Base-by-base conservation (phyloP, 805 yeast genomes). In the Hanseniaspora occidentalis region DNA sequence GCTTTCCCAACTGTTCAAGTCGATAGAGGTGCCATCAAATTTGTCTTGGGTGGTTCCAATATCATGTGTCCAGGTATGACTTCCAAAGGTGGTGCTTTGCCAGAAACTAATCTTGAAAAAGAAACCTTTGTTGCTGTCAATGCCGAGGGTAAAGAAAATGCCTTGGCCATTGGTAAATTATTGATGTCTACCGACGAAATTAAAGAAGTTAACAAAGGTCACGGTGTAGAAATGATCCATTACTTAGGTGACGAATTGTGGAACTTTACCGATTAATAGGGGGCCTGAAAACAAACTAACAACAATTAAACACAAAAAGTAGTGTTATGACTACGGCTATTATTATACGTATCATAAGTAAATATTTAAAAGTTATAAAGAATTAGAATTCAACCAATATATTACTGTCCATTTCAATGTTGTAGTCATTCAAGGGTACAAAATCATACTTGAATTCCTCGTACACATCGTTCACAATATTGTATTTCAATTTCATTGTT, bases 1-100 rank as follows among this genome's bases (percentile, higher is more conserved):
- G 74, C 79, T 27, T 88, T 88, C 64, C 96, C 96, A 18, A 64
- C 73, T 26, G 94, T 88, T 35, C 83, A 78, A 55, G 96, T 89
- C 10, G 97, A 88, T 54, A 72, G 96, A 57, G 97, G 97, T 43
- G 97, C 97, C 39, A 88, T 88, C 58, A 88, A 88, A 61, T 88
- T 88, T 54, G 92, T 88, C 20, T 65, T 88, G n/a, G 80, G 94
- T 3, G 97, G 96, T 42, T 96, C 96, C 22, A 88, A 88, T 54
- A 83, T 88, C 53, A 88, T 88, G 97, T 88, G 96, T 61, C 95
- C 95, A 3, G 96, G 96, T 16, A 69, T 85, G 47, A 85, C 95
- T 0, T 77, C 92, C 16, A 70, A 79, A 2, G 95, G 96, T 33
- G 96, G 94, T 17, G 61, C 64, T 40, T 65, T 86, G 45, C 95